Percentiles rank a stretch among this genome's conserved stretches.
These are phyloP conservation scores for Globisporangium takayamanum DNA, from an alignment of 352 stramenopile species.

Conservation along the genomic window DNA sequence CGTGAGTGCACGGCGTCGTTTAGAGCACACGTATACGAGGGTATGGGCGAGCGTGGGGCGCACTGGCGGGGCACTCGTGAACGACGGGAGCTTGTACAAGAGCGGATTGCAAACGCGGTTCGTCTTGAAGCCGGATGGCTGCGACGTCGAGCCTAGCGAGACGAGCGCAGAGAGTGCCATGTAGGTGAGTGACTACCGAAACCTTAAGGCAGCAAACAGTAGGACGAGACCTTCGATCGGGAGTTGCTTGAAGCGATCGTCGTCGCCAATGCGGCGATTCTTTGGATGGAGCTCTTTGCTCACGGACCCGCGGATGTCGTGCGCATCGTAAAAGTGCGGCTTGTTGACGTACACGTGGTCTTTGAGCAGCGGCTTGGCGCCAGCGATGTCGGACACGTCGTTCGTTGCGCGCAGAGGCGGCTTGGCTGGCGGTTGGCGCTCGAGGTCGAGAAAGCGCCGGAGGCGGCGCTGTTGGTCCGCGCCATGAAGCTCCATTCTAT, in stretches of 20 bases:
- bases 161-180: not conserved
- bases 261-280: constrained; percentile 32
- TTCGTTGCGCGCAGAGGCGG: constrained; percentile 45
- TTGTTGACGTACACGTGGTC: constrained; percentile 62
- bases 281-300: constrained; percentile 60
- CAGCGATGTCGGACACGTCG: constrained; percentile 58
- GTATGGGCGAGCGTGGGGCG: not conserved
- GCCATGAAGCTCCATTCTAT: constrained; percentile 7
- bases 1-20: not conserved
- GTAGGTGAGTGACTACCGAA: not conserved
- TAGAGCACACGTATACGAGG: not conserved
- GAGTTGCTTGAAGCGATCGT: constrained; percentile 65
- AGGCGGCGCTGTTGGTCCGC: constrained; percentile 29
- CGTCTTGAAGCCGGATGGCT: constrained; percentile 48
- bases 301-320: constrained; percentile 50
- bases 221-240: constrained; percentile 39
- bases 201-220: not conserved
- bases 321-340: constrained; percentile 51
- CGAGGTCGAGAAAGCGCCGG: constrained; percentile 41
- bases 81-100: constrained; percentile 50
- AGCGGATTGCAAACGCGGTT: constrained; percentile 63
- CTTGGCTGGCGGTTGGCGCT: constrained; percentile 18
- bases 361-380: constrained; percentile 44
- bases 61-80: constrained; percentile 34
- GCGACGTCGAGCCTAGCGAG: constrained; percentile 22